phyloP scores from a whole-genome alignment of 768 basidiomycete genomes.

The Tulasnella sp. region DNA sequence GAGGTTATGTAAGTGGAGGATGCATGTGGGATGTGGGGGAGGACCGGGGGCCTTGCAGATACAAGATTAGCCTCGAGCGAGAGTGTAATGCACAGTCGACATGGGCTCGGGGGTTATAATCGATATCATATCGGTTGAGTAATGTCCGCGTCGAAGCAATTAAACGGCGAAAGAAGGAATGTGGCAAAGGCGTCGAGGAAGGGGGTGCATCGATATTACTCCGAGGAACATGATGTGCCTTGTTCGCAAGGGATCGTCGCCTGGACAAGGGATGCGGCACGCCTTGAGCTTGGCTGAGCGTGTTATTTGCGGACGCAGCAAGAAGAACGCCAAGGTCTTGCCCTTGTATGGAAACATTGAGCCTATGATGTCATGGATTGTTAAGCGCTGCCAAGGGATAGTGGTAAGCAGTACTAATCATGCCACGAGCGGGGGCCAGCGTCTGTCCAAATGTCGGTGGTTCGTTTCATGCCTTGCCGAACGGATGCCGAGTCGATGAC shows the following conservation, averaged over 20 bases:
- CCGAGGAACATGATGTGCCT: not conserved
- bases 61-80: not conserved
- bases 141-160: not conserved
- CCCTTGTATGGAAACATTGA: too few species aligned
- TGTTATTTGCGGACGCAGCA: not conserved
- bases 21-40: too few species aligned
- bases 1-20: not conserved
- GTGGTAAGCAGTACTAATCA: not conserved
- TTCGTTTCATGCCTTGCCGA: not conserved
- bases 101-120: not conserved
- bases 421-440: not conserved
- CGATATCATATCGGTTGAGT: not conserved
- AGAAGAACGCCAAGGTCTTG: too few species aligned
- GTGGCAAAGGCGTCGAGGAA: not conserved
- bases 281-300: not conserved
- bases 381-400: not conserved
- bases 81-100: not conserved
- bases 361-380: not conserved
- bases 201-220: not conserved
- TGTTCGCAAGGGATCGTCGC: not conserved
- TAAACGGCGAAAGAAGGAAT: too few species aligned
- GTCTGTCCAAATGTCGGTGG: not conserved
- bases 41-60: not conserved
- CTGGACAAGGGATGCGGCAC: not conserved
- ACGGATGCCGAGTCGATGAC: slow-evolving; percentile 2